A percentile compares a stretch with the other conserved stretches of the same genome.
Conservation (phyloP, 441 rosid species). For the Dalechampia spathulata region DNA sequence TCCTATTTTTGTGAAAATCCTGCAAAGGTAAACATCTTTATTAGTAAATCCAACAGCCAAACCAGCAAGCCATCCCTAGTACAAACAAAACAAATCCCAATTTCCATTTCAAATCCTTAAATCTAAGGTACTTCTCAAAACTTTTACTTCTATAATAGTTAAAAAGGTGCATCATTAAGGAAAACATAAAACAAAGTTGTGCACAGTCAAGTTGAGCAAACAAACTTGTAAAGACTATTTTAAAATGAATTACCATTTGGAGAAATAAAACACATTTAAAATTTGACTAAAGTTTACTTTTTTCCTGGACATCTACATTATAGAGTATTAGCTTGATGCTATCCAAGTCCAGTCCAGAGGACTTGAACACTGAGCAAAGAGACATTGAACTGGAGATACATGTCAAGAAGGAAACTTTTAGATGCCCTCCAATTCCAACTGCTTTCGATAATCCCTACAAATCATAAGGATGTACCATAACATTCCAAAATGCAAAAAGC, state of each 20-base stretch:
- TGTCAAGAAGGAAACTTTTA: too few relatives aligned
- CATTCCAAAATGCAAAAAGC: too few relatives aligned
- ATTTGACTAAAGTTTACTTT: neutral
- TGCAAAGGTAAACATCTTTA: too few relatives aligned
- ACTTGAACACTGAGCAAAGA: too few relatives aligned
- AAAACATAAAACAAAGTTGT: neutral
- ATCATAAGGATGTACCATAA: too few relatives aligned
- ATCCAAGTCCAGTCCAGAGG: neutral
- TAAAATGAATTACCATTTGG: neutral
- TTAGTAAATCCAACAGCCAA: neutral
- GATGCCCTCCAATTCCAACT: too few relatives aligned
- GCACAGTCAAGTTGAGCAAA: neutral
- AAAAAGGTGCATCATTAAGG: neutral
- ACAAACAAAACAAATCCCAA: neutral
- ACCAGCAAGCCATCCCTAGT: neutral
- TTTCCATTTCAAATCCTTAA: neutral
- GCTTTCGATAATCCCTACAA: too few relatives aligned
- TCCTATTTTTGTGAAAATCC: conserved; percentile 79
- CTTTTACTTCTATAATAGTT: neutral
- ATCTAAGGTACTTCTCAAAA: neutral
- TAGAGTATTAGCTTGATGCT: too few relatives aligned
- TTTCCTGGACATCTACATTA: too few relatives aligned
- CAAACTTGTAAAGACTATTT: neutral
- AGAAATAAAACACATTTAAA: neutral
- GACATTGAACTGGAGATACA: too few relatives aligned